Base-by-base conservation (phyloP, 2,329 filamentous ascomycete species). In the Emergomyces pasteurianus region DNA sequence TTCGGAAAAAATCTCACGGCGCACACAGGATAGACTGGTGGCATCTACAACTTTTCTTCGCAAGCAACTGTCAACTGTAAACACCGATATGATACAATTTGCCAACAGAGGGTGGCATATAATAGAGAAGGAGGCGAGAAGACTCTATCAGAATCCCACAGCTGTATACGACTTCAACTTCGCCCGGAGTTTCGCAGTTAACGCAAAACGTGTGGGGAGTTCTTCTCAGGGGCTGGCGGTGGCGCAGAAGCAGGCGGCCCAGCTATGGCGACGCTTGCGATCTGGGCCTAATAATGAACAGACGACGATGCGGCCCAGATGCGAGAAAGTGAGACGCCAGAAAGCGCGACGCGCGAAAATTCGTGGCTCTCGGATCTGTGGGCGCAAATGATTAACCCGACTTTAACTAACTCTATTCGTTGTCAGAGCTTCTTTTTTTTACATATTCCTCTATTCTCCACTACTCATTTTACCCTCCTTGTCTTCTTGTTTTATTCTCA, bases 161-260 rank as follows among this genome's bases (percentile, higher is more conserved):
- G 63, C 64, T 8, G 62, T 61, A 3, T 42, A 74, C 14, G 67
- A 71, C 47, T 59, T 57, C 23, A 54, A 38, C 31, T 23, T 54
- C 5, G 31, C 71, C 36, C 61, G 58, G 18, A 61, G 62, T 8
- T 60, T 74, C 63, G 65, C 67, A 62, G 66, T 69, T 54, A 65
- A 67, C 61, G 56, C 73, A 12, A 70, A 69, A 42, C 68, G 67
- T 46, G 64, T 64, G 16, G 66, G 65, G 38, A 71, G 68, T n/a
- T n/a, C n/a, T 57, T 70, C 65, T 43, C 67, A 67, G 46, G 62
- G 71, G 21, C 62, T 76, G 52, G 69, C 68, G 54, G 69, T 64
- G 40, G 74, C 73, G 47, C 74, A 76, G 55, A 69, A 66, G 57
- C 68, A 68, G 50, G 74, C 72, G 26, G 21, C 21, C 12, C 36